These are phyloP conservation scores for Xylariaceae sp. DNA, from an alignment of 2,329 filamentous ascomycete species.

Conservation along the genomic window DNA sequence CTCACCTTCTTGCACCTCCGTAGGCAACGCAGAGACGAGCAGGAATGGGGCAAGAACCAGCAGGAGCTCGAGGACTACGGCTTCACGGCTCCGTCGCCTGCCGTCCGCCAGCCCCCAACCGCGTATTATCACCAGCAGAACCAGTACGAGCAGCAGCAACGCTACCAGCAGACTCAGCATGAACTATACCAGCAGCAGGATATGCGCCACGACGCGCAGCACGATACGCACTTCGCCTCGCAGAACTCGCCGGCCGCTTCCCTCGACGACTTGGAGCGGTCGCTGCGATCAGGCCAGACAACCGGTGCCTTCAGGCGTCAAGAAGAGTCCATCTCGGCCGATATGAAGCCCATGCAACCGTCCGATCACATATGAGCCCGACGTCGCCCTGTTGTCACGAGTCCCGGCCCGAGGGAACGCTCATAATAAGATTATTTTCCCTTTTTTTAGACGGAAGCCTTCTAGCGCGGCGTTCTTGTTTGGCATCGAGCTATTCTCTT, in stretches of 20 bases:
- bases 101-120: constrained; percentile 11
- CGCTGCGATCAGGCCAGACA: constrained; percentile 14
- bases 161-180: constrained; percentile 1
- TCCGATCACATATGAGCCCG: constrained; percentile 18
- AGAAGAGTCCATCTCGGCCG: constrained; percentile 18
- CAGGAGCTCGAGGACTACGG: constrained; percentile 35
- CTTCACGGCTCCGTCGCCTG: constrained; percentile 15
- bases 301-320: constrained; percentile 20
- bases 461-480: constrained; percentile 18
- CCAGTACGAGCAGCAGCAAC: background rate
- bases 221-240: background rate
- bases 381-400: background rate
- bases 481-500: constrained; percentile 6
- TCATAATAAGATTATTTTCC: background rate
- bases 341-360: constrained; percentile 20
- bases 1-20: constrained; percentile 29
- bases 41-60: constrained; percentile 31
- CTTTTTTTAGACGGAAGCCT: constrained; percentile 3
- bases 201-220: background rate
- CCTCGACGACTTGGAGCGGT: constrained; percentile 19
- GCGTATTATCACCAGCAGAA: background rate
- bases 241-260: constrained; percentile 7
- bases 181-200: constrained; percentile 2
- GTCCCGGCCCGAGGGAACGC: background rate
- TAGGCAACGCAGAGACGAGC: constrained; percentile 25